These are phyloP conservation scores for Coniochaeta hoffmannii DNA, from an alignment of 2,329 filamentous ascomycete species.

Conservation along the genomic window DNA sequence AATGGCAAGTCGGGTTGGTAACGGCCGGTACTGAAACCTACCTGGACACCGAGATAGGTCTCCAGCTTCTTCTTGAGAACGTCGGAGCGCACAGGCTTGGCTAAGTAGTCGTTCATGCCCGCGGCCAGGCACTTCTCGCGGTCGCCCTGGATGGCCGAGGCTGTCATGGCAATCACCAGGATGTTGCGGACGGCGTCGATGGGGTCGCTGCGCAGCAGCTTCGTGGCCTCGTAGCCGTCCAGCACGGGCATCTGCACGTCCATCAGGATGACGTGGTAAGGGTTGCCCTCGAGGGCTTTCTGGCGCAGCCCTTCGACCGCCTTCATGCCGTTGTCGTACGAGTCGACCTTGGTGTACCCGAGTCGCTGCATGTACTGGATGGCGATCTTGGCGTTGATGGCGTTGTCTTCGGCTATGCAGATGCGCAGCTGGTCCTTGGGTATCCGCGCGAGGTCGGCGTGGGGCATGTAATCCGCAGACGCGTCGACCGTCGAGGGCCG, in stretches of 20 bases:
- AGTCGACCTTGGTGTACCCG: conserved; percentile 73
- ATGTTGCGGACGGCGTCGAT: conserved; percentile 72
- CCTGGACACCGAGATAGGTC: conserved; percentile 36
- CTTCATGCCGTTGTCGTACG: conserved; percentile 83
- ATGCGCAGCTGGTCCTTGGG: conserved; percentile 74
- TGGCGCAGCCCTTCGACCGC: conserved; percentile 78
- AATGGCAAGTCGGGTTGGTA: neutral
- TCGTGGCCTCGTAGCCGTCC: conserved; percentile 87
- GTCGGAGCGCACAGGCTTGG: conserved; percentile 87
- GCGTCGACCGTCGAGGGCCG: conserved; percentile 21
- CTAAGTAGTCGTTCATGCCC: conserved; percentile 96
- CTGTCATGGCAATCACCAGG: conserved; percentile 96
- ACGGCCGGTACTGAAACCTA: neutral
- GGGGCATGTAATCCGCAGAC: conserved; percentile 33
- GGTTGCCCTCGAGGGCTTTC: conserved; percentile 61
- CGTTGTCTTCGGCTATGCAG: conserved; percentile 92
- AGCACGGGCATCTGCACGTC: conserved; percentile 94
- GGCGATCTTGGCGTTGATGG: conserved; percentile 90
- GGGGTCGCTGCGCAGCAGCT: conserved; percentile 68
- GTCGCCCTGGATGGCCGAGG: conserved; percentile 88
- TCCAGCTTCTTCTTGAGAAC: conserved; percentile 78
- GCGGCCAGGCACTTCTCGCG: conserved; percentile 91
- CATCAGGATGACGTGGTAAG: conserved; percentile 90
- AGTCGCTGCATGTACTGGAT: conserved; percentile 84
- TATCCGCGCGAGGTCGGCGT: conserved; percentile 63